Percentiles rank a stretch among this genome's conserved stretches.
phyloP scores from a whole-genome alignment of 805 yeast species.

The Clavispora asparagi region DNA sequence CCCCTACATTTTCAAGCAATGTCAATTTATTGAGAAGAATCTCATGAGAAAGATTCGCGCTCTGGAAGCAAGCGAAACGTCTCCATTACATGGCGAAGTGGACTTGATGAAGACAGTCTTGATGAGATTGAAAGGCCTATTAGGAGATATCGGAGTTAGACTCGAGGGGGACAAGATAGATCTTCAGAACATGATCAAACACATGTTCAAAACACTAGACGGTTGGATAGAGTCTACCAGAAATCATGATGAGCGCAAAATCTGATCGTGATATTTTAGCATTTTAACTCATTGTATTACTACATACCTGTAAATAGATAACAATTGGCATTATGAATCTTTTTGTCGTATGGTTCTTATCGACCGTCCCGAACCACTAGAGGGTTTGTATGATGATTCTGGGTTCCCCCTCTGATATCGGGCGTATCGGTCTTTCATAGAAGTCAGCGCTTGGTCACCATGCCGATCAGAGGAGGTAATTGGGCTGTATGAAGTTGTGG shows the following conservation, averaged over 20 bases:
- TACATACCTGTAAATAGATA: neutral
- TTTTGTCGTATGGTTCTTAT: constrained; percentile 14
- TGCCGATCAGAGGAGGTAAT: neutral
- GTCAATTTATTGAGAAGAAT: constrained; percentile 24
- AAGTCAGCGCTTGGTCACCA: constrained; percentile 1
- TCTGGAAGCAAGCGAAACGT: constrained; percentile 1
- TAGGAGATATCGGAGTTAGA: constrained; percentile 32
- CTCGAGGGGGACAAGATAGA: constrained; percentile 28
- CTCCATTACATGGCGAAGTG: neutral
- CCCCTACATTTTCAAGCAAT: constrained; percentile 31
- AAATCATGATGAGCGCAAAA: constrained; percentile 1
- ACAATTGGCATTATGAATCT: constrained; percentile 1
- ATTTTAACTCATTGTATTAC: neutral
- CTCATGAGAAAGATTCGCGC: constrained; percentile 13
- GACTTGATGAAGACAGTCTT: constrained; percentile 8
- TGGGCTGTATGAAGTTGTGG: neutral
- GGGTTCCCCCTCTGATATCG: constrained; percentile 13
- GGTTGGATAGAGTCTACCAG: constrained; percentile 19
- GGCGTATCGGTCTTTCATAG: constrained; percentile 22
- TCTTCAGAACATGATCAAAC: constrained; percentile 14
- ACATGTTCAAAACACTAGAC: constrained; percentile 21
- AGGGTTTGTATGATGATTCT: neutral
- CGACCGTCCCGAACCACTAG: constrained; percentile 4
- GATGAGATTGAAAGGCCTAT: constrained; percentile 21
- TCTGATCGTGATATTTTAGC: constrained; percentile 3